A percentile compares a stretch with the other conserved stretches of the same genome.
Conservation (phyloP, 2,329 filamentous ascomycete genomes). For the Aspergillus sp. region DNA sequence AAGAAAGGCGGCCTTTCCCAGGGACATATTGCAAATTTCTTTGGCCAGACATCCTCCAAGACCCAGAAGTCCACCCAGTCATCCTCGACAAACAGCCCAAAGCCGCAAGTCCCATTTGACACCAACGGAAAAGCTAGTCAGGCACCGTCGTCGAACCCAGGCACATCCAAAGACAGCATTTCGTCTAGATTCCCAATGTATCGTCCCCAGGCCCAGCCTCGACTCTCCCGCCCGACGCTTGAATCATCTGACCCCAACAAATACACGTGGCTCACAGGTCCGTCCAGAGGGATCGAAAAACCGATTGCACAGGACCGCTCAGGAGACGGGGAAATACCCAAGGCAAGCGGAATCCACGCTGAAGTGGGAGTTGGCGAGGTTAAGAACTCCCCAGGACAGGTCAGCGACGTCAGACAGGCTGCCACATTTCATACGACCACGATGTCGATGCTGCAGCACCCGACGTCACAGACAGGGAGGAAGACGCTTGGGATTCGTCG, state of each 20-base stretch:
- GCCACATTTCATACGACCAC: constrained; percentile 32
- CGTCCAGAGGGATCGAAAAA: constrained; percentile 15
- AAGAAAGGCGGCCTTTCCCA: constrained; percentile 38
- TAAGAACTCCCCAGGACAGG: constrained; percentile 15
- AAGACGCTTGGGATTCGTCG: constrained; percentile 36
- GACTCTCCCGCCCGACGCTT: constrained; percentile 23
- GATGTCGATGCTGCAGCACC: constrained; percentile 26
- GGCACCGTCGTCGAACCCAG: constrained; percentile 4
- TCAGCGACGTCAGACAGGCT: constrained; percentile 17
- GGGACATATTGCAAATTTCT: constrained; percentile 46
- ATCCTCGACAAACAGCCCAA: constrained; percentile 6
- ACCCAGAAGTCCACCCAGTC: constrained; percentile 9
- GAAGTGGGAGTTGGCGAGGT: constrained; percentile 13
- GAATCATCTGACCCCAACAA: constrained; percentile 21
- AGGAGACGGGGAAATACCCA: constrained; percentile 4
- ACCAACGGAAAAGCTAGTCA: constrained; percentile 1
- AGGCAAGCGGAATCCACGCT: constrained; percentile 5
- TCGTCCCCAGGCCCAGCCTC: constrained; percentile 22
- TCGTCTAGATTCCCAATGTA: constrained; percentile 16
- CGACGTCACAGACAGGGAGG: constrained; percentile 13
- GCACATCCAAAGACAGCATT: constrained; percentile 8
- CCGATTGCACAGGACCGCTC: constrained; percentile 6
- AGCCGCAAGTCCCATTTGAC: constrained; percentile 1
- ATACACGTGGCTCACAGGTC: constrained; percentile 27
- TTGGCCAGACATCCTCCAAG: constrained; percentile 21